phyloP scores from a whole-genome alignment of 495 filamentous ascomycete genomes.

The Daldinia decipiens region DNA sequence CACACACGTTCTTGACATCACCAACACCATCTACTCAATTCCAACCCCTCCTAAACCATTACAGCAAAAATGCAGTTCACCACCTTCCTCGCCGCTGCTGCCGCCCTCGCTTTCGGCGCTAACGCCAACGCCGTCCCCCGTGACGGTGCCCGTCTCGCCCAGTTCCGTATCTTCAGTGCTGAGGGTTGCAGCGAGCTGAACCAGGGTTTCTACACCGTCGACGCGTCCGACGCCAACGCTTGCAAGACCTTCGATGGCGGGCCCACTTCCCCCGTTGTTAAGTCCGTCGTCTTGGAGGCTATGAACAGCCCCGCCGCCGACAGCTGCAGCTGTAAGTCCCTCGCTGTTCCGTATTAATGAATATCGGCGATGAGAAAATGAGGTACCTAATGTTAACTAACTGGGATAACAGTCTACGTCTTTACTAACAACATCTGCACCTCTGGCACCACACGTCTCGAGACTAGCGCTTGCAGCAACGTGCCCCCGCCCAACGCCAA shows the following conservation, averaged over 20 bases:
- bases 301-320: conserved; percentile 21
- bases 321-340: conserved; percentile 42
- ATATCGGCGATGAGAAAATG: not conserved
- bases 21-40: not conserved
- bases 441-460: conserved; percentile 1
- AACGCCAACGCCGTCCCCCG: conserved; percentile 32
- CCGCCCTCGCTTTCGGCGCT: conserved; percentile 36
- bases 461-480: conserved; percentile 20
- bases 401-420: conserved; percentile 28
- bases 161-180: conserved; percentile 46
- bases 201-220: conserved; percentile 46
- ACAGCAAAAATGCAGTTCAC: conserved; percentile 47
- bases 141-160: conserved; percentile 42
- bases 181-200: conserved; percentile 39
- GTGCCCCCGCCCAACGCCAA: not conserved
- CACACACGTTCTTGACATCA: conserved; percentile 13
- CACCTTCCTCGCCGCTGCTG: conserved; percentile 35
- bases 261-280: conserved; percentile 9
- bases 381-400: conserved; percentile 8
- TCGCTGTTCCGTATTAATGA: not conserved
- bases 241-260: conserved; percentile 33
- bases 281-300: conserved; percentile 33
- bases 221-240: conserved; percentile 34
- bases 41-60: conserved; percentile 8
- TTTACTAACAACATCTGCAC: conserved; percentile 38